Evolutionary conservation across 805 yeast genomes (phyloP).

Genomic region (Cyberlindnera mycetangii): DNA sequence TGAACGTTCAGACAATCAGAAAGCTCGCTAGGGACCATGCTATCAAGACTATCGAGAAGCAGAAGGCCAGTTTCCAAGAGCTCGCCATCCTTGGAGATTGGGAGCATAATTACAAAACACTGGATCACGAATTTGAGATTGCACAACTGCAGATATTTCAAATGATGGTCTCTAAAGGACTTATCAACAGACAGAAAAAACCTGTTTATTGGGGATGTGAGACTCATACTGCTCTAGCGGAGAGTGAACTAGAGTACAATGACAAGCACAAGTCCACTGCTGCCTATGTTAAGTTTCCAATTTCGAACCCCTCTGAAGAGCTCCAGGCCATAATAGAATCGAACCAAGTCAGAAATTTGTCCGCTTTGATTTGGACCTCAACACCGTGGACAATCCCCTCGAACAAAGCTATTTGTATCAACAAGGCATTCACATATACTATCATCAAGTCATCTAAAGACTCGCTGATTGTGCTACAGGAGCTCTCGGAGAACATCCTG

Average conservation of each 20-base stretch:
- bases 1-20: conserved; percentile 55
- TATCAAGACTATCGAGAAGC: conserved; percentile 56
- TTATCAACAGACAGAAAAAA: conserved; percentile 80
- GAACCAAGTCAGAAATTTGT: conserved; percentile 18
- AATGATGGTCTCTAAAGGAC: conserved; percentile 56
- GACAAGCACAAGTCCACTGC: conserved; percentile 66
- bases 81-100: conserved; percentile 87
- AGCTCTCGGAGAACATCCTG: conserved; percentile 40
- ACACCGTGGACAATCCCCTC: conserved; percentile 98
- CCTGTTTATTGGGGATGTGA: conserved; percentile 99
- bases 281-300: conserved; percentile 65
- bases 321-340: conserved; percentile 9
- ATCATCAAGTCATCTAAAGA: conserved; percentile 41
- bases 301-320: conserved; percentile 30
- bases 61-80: conserved; percentile 58
- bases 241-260: conserved; percentile 90
- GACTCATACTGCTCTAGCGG: conserved; percentile 91
- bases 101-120: conserved; percentile 67
- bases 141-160: conserved; percentile 72
- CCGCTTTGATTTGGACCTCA: conserved; percentile 86
- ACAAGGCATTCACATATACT: conserved; percentile 56
- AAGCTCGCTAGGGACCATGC: conserved; percentile 71
- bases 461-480: conserved; percentile 53
- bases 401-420: conserved; percentile 77
- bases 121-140: conserved; percentile 67